These are phyloP conservation scores for Ceratobasidium sp. DNA, from an alignment of 1,284 basidiomycete species.

Conservation along the genomic window DNA sequence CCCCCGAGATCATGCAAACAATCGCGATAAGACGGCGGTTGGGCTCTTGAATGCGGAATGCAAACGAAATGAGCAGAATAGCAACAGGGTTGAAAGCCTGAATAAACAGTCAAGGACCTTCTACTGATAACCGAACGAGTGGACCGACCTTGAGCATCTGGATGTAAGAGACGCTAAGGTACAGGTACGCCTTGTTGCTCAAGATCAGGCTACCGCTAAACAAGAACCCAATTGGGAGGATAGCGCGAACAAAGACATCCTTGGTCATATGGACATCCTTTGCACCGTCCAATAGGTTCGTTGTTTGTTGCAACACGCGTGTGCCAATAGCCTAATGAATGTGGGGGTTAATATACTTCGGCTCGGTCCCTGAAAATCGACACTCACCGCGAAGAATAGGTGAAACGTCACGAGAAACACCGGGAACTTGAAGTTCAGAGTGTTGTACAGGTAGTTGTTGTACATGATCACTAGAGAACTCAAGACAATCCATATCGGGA, in stretches of 20 bases:
- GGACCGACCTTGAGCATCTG: constrained; percentile 93
- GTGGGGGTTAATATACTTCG: constrained; percentile 36
- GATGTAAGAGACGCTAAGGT: constrained; percentile 92
- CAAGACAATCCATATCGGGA: constrained; percentile 91
- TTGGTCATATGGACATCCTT: constrained; percentile 89
- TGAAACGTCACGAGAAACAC: constrained; percentile 92
- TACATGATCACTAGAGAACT: constrained; percentile 94
- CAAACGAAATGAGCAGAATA: constrained; percentile 94
- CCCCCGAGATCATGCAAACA: constrained; percentile 91
- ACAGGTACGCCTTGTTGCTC: constrained; percentile 94
- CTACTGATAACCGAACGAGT: constrained; percentile 36
- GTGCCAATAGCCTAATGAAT: constrained; percentile 83
- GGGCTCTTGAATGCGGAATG: constrained; percentile 89
- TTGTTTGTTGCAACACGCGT: constrained; percentile 88
- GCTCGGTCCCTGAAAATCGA: constrained; percentile 31
- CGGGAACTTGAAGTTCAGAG: constrained; percentile 84
- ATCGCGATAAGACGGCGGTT: constrained; percentile 84
- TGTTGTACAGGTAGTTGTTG: constrained; percentile 94
- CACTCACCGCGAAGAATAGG: constrained; percentile 81
- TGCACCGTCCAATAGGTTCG: constrained; percentile 87
- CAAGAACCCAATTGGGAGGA: constrained; percentile 92
- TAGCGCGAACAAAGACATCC: constrained; percentile 86
- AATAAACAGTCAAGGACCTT: constrained; percentile 41
- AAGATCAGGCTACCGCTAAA: constrained; percentile 94
- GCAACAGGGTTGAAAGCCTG: constrained; percentile 97